Conservation (phyloP, 257 asterid genomes). For the Nicotiana obtusifolia region DNA sequence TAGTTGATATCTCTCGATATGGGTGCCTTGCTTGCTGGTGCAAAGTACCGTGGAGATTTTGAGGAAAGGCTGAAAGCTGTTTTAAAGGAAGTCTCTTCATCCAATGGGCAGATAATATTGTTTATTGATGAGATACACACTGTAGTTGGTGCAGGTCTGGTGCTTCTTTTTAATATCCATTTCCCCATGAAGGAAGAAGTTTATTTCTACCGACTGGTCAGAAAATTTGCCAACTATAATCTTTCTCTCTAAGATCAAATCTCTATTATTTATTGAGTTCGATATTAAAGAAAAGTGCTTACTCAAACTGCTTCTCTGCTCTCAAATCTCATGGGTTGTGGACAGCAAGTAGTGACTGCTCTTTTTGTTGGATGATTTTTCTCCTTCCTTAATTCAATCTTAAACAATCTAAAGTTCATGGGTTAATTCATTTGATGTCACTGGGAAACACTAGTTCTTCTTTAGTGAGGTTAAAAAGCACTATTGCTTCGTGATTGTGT, state of each 20-base stretch:
- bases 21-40: constrained; percentile 94
- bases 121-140: constrained; percentile 95
- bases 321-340: background rate
- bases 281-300: background rate
- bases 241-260: background rate
- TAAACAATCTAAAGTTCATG: background rate
- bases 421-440: background rate
- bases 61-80: constrained; percentile 95
- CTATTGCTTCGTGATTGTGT: background rate
- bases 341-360: background rate
- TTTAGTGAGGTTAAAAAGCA: background rate
- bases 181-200: background rate
- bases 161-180: background rate
- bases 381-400: background rate
- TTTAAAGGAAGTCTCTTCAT: constrained; percentile 75
- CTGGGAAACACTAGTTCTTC: background rate
- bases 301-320: background rate
- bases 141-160: constrained; percentile 91
- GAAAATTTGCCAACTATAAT: background rate
- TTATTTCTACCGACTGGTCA: background rate
- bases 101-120: constrained; percentile 83
- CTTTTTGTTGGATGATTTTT: background rate
- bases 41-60: constrained; percentile 87
- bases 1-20: constrained; percentile 88
- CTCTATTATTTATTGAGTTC: background rate